Evolutionary conservation across 345 rosid species (phyloP).

Genomic region (Excoecaria agallocha): DNA sequence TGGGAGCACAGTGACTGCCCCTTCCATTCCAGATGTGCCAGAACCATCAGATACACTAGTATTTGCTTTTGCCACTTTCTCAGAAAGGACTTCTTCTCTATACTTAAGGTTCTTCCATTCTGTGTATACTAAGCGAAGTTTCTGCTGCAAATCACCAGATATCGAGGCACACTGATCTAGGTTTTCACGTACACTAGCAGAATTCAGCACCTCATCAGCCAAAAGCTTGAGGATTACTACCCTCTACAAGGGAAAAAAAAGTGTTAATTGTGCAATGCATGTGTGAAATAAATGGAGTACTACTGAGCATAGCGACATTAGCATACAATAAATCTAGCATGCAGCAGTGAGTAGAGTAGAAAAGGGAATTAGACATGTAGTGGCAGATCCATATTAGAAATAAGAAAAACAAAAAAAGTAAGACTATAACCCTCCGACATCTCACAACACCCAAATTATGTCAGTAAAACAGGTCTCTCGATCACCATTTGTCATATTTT

Average conservation of each 20-base stretch:
- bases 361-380: background rate
- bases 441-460: too few species aligned
- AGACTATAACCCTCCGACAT: background rate
- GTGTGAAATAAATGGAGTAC: background rate
- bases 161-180: slow-evolving; percentile 31
- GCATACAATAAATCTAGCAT: background rate
- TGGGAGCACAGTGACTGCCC: background rate
- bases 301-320: background rate
- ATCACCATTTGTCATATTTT: background rate
- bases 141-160: slow-evolving; percentile 37
- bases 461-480: too few species aligned
- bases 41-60: slow-evolving; percentile 6
- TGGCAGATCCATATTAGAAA: background rate
- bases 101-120: slow-evolving; percentile 34
- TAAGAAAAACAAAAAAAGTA: background rate
- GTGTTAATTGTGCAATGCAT: background rate
- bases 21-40: slow-evolving; percentile 17
- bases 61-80: slow-evolving; percentile 22
- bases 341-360: background rate
- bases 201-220: slow-evolving; percentile 35
- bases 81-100: slow-evolving; percentile 27
- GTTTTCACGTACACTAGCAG: slow-evolving; percentile 28
- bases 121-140: slow-evolving; percentile 22
- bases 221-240: slow-evolving; percentile 33
- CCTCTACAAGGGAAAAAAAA: slow-evolving; percentile 21